Percentiles rank a stretch among this genome's conserved stretches.
Conservation (phyloP, 192 early-diverging fungal genomes). For the Umbelopsis vinacea region DNA sequence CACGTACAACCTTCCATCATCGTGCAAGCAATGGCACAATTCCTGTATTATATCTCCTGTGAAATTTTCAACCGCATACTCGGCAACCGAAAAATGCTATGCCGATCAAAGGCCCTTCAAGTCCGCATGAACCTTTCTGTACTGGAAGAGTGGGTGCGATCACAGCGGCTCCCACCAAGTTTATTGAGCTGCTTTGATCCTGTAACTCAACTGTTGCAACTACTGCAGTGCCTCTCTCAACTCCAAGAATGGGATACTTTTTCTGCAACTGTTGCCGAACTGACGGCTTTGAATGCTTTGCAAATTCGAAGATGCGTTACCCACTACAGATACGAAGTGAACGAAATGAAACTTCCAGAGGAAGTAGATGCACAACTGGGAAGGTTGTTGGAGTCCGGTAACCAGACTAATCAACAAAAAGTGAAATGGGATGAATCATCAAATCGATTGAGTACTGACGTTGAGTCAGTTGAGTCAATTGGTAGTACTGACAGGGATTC, state of each 20-base stretch:
- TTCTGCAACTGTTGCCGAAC: constrained; percentile 71
- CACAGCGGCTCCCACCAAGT: constrained; percentile 48
- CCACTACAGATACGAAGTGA: constrained; percentile 90
- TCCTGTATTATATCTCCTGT: constrained; percentile 77
- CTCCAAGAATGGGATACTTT: constrained; percentile 71
- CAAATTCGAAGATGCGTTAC: constrained; percentile 77
- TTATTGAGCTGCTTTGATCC: constrained; percentile 63
- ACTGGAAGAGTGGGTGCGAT: constrained; percentile 85
- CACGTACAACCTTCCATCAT: constrained; percentile 78
- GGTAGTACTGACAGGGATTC: background rate
- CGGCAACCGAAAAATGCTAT: constrained; percentile 71
- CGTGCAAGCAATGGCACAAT: constrained; percentile 73
- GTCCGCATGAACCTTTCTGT: constrained; percentile 82
- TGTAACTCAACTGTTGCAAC: constrained; percentile 77
- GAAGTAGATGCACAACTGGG: constrained; percentile 58
- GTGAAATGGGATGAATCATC: background rate
- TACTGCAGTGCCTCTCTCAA: constrained; percentile 80
- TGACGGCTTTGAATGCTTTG: constrained; percentile 67
- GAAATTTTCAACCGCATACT: constrained; percentile 90
- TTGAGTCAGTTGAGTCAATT: background rate
- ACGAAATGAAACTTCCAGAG: constrained; percentile 70
- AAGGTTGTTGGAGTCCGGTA: background rate
- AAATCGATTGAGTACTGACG: background rate
- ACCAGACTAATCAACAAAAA: background rate
- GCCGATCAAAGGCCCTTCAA: constrained; percentile 81